Conservation (phyloP, 1,284 basidiomycete species). For the Naganishia albida region DNA sequence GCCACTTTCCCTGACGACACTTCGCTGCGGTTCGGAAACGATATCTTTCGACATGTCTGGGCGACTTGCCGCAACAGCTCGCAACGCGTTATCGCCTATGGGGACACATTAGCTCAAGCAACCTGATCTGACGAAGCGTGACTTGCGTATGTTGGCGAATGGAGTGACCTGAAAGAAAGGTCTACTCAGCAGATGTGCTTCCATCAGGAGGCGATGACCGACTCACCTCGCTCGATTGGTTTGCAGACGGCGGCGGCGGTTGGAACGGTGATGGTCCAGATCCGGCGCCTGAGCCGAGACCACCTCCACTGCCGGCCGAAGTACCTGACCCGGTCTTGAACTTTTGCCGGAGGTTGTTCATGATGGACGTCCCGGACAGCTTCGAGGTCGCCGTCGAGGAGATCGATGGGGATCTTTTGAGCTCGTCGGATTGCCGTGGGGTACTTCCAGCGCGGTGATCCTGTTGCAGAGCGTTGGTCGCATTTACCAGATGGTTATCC, state of each 20-base stretch:
- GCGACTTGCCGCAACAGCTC: constrained; percentile 72
- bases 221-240: constrained; percentile 17
- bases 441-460: neutral
- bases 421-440: neutral
- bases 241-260: neutral
- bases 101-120: neutral
- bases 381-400: constrained; percentile 8
- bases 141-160: constrained; percentile 28
- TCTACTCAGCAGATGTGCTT: neutral
- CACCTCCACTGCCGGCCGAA: neutral
- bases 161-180: constrained; percentile 5
- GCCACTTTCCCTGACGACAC: constrained; percentile 69
- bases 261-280: neutral
- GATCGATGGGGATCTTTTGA: constrained; percentile 9
- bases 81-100: constrained; percentile 56
- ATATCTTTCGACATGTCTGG: constrained; percentile 65
- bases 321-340: constrained; percentile 14
- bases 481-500: constrained; percentile 22
- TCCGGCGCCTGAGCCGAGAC: neutral
- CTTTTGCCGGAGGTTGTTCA: constrained; percentile 24
- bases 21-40: constrained; percentile 65
- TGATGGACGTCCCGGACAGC: constrained; percentile 14
- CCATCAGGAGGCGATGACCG: too few species aligned
- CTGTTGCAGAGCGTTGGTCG: constrained; percentile 15
- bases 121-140: too few species aligned